Evolutionary conservation across 176 grass and related monocot species (phyloP).

Genomic region (Thinopyrum elongatum): DNA sequence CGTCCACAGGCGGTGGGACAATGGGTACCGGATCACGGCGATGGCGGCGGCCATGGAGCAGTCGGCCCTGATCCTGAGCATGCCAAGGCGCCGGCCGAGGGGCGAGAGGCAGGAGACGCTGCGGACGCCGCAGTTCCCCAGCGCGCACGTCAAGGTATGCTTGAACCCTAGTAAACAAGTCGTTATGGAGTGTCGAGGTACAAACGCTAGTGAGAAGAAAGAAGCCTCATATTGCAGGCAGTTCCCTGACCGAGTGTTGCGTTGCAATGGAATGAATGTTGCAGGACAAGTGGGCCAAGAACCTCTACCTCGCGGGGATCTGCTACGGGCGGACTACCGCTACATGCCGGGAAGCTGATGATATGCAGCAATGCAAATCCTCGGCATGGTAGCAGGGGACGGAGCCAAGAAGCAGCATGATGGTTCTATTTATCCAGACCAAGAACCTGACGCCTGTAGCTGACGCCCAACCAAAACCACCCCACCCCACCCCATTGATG

Average conservation of each 20-base stretch:
- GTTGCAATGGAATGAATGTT: neutral
- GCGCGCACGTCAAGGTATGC: slow-evolving; percentile 58
- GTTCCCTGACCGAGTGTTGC: too few relatives aligned
- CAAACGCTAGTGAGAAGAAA: too few relatives aligned
- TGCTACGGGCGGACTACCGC: slow-evolving; percentile 88
- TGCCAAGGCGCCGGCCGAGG: slow-evolving; percentile 51
- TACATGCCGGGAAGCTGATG: neutral
- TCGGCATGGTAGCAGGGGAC: too few relatives aligned
- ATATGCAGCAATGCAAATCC: neutral
- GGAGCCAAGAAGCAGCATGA: too few relatives aligned
- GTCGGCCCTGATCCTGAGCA: slow-evolving; percentile 60
- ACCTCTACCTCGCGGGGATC: slow-evolving; percentile 76
- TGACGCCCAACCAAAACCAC: too few relatives aligned
- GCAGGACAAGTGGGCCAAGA: slow-evolving; percentile 74
- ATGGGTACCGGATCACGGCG: slow-evolving; percentile 57
- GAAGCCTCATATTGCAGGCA: too few relatives aligned
- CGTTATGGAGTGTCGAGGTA: too few relatives aligned
- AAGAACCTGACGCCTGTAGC: too few relatives aligned
- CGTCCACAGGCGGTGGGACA: slow-evolving; percentile 68
- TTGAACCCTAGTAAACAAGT: neutral
- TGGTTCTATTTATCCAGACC: too few relatives aligned
- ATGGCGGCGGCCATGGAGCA: slow-evolving; percentile 69
- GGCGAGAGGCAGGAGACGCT: slow-evolving; percentile 73
- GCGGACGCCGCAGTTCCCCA: slow-evolving; percentile 66
- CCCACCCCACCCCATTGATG: too few relatives aligned